These are phyloP conservation scores for Rhodotorula sp. DNA, from an alignment of 1,284 basidiomycete genomes.

Conservation along the genomic window DNA sequence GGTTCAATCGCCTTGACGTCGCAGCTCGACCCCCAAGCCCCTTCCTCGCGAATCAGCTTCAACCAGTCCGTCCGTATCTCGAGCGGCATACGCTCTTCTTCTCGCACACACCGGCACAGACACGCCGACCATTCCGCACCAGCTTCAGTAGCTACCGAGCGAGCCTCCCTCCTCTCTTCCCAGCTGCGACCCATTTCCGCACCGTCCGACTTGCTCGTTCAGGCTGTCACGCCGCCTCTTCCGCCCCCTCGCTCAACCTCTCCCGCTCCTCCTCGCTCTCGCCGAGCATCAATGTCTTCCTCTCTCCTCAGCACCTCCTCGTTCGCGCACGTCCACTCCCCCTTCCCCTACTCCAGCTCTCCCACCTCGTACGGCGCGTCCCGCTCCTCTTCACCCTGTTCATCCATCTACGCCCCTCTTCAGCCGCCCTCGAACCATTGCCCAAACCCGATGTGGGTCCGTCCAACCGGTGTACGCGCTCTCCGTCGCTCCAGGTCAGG, in stretches of 20 bases:
- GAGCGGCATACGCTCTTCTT: not conserved
- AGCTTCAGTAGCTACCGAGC: not conserved
- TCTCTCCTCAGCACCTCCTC: not conserved
- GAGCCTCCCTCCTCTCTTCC: not conserved
- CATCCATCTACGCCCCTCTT: conserved; percentile 33
- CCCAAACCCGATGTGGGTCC: conserved; percentile 30
- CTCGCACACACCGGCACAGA: conserved; percentile 7
- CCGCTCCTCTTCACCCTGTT: conserved; percentile 31
- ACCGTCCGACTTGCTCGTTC: conserved; percentile 19
- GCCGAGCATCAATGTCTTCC: not conserved
- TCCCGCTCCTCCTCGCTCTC: not conserved
- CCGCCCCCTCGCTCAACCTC: conserved; percentile 9
- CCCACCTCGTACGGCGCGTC: conserved; percentile 25
- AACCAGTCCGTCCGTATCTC: conserved; percentile 23
- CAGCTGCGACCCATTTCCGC: conserved; percentile 2
- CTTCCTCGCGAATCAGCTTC: conserved; percentile 24
- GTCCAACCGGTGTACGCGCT: not conserved
- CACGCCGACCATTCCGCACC: not conserved
- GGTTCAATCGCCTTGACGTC: not conserved
- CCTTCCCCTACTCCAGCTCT: conserved; percentile 16
- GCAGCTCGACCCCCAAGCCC: not conserved
- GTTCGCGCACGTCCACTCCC: conserved; percentile 2
- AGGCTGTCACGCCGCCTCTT: conserved; percentile 15
- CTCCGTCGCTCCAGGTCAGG: not conserved
- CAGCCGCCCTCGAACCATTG: conserved; percentile 23